Evolutionary conservation across 768 basidiomycete species (phyloP).

Genomic region (Tephrocybe rancida): DNA sequence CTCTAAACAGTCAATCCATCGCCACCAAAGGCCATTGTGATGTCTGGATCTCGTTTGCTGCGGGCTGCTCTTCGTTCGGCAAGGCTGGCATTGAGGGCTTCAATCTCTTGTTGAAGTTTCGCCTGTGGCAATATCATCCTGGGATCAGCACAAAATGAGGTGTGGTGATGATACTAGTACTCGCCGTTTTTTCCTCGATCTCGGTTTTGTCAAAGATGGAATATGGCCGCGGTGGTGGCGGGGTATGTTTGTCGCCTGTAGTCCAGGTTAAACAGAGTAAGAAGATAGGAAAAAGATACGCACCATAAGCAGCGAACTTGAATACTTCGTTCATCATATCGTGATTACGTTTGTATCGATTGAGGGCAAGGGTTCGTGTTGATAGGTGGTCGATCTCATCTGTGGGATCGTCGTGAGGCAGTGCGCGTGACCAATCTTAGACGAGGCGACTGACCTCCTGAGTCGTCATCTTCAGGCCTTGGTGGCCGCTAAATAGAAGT

Average conservation of each 20-base stretch:
- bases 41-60: conserved; percentile 9
- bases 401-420: conserved; percentile 18
- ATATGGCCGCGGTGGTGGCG: conserved; percentile 47
- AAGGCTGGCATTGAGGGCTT: conserved; percentile 50
- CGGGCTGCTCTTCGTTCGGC: conserved; percentile 41
- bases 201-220: conserved; percentile 63
- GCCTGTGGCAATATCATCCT: conserved; percentile 34
- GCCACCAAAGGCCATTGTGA: conserved; percentile 7
- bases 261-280: neutral
- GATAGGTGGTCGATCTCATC: conserved; percentile 76
- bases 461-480: conserved; percentile 60
- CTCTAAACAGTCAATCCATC: conserved; percentile 10
- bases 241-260: conserved; percentile 46
- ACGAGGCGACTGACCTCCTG: conserved; percentile 47
- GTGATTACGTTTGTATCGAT: conserved; percentile 79
- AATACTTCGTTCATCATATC: conserved; percentile 87
- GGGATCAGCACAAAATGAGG: neutral
- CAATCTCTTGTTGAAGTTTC: conserved; percentile 62
- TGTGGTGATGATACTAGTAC: conserved; percentile 20
- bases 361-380: conserved; percentile 68
- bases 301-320: conserved; percentile 69
- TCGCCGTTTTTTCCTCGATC: conserved; percentile 57
- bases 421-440: no score
- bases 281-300: conserved; percentile 6
- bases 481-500: conserved; percentile 32